A percentile compares a stretch with the other conserved stretches of the same genome.
These are phyloP conservation scores for Candida qinlingensis DNA, from an alignment of 805 yeast species.

Conservation along the genomic window DNA sequence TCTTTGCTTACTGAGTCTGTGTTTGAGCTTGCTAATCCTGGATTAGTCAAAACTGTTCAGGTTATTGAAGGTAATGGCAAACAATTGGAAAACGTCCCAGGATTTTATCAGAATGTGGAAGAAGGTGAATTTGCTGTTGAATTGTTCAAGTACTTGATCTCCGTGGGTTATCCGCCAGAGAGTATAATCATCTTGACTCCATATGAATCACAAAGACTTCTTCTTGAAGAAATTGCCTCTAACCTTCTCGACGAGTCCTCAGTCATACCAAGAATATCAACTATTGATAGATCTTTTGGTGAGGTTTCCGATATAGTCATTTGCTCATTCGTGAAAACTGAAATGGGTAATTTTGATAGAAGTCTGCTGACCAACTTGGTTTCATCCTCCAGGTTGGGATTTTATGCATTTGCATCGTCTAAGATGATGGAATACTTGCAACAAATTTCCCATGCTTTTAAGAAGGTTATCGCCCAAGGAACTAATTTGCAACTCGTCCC, in stretches of 20 bases:
- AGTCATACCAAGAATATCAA: background rate
- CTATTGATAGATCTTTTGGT: background rate
- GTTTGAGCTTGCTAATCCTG: background rate
- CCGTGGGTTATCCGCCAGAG: constrained; percentile 35
- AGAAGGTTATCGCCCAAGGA: too few relatives aligned
- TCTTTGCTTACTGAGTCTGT: background rate
- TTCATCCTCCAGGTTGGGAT: background rate
- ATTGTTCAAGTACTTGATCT: constrained; percentile 41
- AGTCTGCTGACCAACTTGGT: background rate
- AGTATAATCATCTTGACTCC: constrained; percentile 38
- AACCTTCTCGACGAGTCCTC: background rate
- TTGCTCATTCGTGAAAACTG: background rate
- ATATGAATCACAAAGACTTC: constrained; percentile 19
- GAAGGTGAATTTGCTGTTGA: constrained; percentile 46
- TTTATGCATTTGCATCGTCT: background rate
- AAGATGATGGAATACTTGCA: background rate
- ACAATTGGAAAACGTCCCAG: constrained; percentile 25
- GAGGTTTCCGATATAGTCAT: constrained; percentile 1
- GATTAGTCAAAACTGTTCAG: constrained; percentile 16
- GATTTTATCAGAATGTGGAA: constrained; percentile 30
- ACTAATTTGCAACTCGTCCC: too few relatives aligned
- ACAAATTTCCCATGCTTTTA: too few relatives aligned
- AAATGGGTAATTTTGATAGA: background rate
- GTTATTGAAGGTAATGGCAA: constrained; percentile 30
- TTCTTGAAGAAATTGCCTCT: constrained; percentile 5